These are phyloP conservation scores for Wickerhamomyces silvicola DNA, from an alignment of 805 yeast species.

Conservation along the genomic window DNA sequence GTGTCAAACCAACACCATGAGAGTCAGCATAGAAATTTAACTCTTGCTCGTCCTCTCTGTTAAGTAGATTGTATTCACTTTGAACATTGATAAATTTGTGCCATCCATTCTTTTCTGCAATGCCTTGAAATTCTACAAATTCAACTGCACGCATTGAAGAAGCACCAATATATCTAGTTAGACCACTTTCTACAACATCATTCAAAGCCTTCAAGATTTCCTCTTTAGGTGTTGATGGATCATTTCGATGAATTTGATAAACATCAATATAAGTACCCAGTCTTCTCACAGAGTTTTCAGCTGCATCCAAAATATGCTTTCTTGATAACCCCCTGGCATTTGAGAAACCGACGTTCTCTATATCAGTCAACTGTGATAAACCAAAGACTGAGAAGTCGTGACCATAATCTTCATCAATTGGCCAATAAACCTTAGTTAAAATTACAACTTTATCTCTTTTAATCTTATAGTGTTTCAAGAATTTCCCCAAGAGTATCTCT, in stretches of 20 bases:
- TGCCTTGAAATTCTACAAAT: slow-evolving; percentile 43
- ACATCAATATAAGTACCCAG: slow-evolving; percentile 45
- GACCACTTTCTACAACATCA: slow-evolving; percentile 39
- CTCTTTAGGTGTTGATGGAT: slow-evolving; percentile 36
- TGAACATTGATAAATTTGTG: slow-evolving; percentile 52
- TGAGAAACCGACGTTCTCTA: neutral
- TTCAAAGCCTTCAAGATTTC: slow-evolving; percentile 48
- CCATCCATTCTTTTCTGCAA: slow-evolving; percentile 50
- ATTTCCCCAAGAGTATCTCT: slow-evolving; percentile 45
- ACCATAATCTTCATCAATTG: slow-evolving; percentile 8
- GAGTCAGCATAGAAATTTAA: slow-evolving; percentile 44
- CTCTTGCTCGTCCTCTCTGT: slow-evolving; percentile 59
- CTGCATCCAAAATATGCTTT: slow-evolving; percentile 37
- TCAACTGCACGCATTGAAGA: slow-evolving; percentile 49
- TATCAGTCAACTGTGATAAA: too few relatives aligned
- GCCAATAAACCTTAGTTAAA: slow-evolving; percentile 33
- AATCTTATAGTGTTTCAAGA: slow-evolving; percentile 42
- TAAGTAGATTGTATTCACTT: slow-evolving; percentile 43
- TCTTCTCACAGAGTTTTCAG: slow-evolving; percentile 30
- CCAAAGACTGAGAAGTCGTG: too few relatives aligned
- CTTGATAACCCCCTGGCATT: slow-evolving; percentile 34
- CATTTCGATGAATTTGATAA: slow-evolving; percentile 47
- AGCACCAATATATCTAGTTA: slow-evolving; percentile 49
- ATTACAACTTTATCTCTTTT: slow-evolving; percentile 48
- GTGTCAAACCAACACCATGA: slow-evolving; percentile 47